Evolutionary conservation across 768 basidiomycete genomes (phyloP), one percentile per base, ranked within the genome.

Genomic region (Suillus clintonianus): DNA sequence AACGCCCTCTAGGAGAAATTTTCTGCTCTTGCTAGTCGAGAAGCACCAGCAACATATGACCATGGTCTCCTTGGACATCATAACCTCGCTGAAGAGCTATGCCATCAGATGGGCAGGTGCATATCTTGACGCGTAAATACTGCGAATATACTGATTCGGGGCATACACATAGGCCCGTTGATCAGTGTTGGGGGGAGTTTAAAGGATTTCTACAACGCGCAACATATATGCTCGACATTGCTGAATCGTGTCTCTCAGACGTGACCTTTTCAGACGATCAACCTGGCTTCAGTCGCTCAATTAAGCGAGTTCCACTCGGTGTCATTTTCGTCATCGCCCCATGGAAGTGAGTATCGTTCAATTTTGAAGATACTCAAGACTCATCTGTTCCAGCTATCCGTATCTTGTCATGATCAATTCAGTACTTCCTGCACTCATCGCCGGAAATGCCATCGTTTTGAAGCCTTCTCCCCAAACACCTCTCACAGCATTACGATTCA

Each of bases 381-480:
- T 62, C 34, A 42, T 32, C 7, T 41, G 27, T 13, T 62, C 10
- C 71, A 96, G 92, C 74, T 97, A 85, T 76, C 95, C 95, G 0
- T 95, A 95, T 78, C 87, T 99, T 37, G 89, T 89, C 41, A 87
- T 93, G 42, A 85, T 98, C 76, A 99, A 99, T 77, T 89, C 93
- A 4, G 87, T 99, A 58, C 84, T 99, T 27, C 97, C 97, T 2
- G 93, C 95, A 0, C 80, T 99, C 66, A 80, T 99, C 34, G 88
- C 96, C 6, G 92, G 97, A 36, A 99, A 99, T 74, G 78, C 92
- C 0, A 92, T 98, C 13, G 74, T 99, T 51, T 80, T 99, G 72
- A 99, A 99, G 75, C 97, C 97, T 0, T 97, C 95, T 2, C 97
- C 97, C 0, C 97, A 99, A 72, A 98, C 96, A 0, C 97, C 97